Base-by-base conservation (phyloP, 2,329 filamentous ascomycete species). In the Phaeosphaeria sp. region DNA sequence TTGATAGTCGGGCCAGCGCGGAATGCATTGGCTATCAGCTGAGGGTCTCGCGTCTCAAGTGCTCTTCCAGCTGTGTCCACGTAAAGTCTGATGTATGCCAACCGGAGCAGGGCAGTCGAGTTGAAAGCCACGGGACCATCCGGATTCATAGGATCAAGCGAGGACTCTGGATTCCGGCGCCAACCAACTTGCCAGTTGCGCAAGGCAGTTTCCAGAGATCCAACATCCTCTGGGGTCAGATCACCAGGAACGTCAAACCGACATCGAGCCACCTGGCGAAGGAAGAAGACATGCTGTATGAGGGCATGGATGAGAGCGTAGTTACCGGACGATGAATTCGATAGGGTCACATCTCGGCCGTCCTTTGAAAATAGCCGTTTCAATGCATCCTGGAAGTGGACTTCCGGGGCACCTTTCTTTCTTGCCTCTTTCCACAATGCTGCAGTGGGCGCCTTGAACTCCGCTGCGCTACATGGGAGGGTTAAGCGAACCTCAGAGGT, bases 301-400 rank as follows among this genome's bases (percentile, higher is more conserved):
- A 92, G 73, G 3, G 88, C 89, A 67, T 91, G 89, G 2, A 92
- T 89, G 33, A 92, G 79, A 7, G 91, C 84, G 63, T 92, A 91
- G 65, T 89, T 89, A 0, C 89, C 89, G 6, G 72, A 66, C 7
- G 71, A 72, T 1, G 73, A 73, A 24, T 68, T 74, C 33, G 59
- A 65, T 44, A 74, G 65, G 2, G 74, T 74, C 15, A 75, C 65
- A 33, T 75, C 69, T 18, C 70, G 56, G 6, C 74, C 73, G 39
- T 69, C 62, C 51, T 68, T 71, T 1, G 71, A 72, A 36, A 77
- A 77, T 1, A 77, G 62, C n/a, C 61, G 66, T 44, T 72, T 69
- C 8, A 76, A 53, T 3, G 74, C 74, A 49, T 72, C 68, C 45
- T 75, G 73, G 25, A 77, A 77, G 3, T 65, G 57, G 0, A 70